Evolutionary conservation across 2,329 filamentous ascomycete genomes (phyloP), one percentile per base, ranked within the genome.

Genomic region (Xylariomycetidae sp.): DNA sequence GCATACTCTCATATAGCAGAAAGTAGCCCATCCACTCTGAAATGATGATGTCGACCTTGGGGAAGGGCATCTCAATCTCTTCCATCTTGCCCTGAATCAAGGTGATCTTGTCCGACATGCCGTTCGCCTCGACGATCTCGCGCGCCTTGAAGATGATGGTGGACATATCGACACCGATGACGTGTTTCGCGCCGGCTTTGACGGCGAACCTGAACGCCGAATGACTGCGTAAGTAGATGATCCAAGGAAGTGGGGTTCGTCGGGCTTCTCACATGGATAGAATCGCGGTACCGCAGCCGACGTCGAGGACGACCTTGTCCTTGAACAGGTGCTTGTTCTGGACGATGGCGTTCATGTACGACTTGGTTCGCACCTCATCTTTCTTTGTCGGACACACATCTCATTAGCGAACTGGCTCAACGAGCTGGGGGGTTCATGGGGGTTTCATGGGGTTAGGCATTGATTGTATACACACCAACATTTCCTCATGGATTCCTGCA

Each of bases 11-110:
- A 67, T 98, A 98, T 41, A 98, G 80, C 33, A 98, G 71, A 72
- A 97, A 97, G 71, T 98, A 98, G 20, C 92, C 92, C 92, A 98
- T 98, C 92, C 92, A 98, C 72, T 98, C 92, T 2, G 90, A 97
- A 62, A 98, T 94, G 68, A 98, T 98, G 61, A 98, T 98, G 59
- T 98, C 92, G 47, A 98, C 92, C 67, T 97, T 86, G 56, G 88
- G 84, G 66, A 85, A 95, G 14, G 92, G 92, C 43, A 98, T 73
- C 56, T 85, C 73, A 28, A 98, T 88, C 69, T 98, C 92, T 71
- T 98, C 92, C 92, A 98, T 98, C 78, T 98, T 98, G 62, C 92
- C 92, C 71, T 97, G 92, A 45, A 98, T 78, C 40, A 98, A 79
- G 33, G 92, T 97, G 62, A 98, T 96, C 77, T 95, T 94, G 69